Base-by-base conservation (phyloP, 1,139 yeast species). In the Lodderomyces orthopsilosis region DNA sequence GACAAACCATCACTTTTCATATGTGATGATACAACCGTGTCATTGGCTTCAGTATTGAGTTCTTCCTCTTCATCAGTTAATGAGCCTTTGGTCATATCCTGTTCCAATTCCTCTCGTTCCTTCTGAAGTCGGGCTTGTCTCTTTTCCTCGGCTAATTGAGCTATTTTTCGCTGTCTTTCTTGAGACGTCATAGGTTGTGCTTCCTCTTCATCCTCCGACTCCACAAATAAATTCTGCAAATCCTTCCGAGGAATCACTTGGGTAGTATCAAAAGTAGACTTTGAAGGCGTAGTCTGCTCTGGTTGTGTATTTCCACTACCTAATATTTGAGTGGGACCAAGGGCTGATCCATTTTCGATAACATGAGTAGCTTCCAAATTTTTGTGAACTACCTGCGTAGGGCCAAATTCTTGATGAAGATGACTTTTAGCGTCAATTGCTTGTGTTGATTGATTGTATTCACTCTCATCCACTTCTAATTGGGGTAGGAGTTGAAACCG, bases 31-130 rank as follows among this genome's bases (percentile, higher is more conserved):
- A 54, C 55, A 3, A 54, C 52, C 1, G 52, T 49, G 17, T 58
- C 60, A 41, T 55, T 53, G 7, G 54, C 48, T 14, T 53, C 61
- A 9, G 55, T 56, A 27, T 61, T 57, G 36, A 65, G 46, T 43
- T 70, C 77, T 18, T 66, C 54, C 46, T 72, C 77, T 48, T 71
- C 77, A 43, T 72, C 77, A 1, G 75, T 67, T 17, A 71, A 53
- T 1, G 76, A 55, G 0, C 62, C 59, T 39, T 55, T 64, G 1
- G 70, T 50, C 18, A 71, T 56, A 41, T 72, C 77, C 2, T 64
- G 63, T 40, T 63, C 65, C 26, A 70, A 56, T 40, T 47, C 52
- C 41, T 45, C 47, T 22, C 50, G 46, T 45, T 51, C 56, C 38
- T 43, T 49, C 45, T 24, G 45, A 42, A 43, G 37, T 23, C 68